Conservation (phyloP, 2,329 filamentous ascomycete species). For the Sordariomycetes sp. region DNA sequence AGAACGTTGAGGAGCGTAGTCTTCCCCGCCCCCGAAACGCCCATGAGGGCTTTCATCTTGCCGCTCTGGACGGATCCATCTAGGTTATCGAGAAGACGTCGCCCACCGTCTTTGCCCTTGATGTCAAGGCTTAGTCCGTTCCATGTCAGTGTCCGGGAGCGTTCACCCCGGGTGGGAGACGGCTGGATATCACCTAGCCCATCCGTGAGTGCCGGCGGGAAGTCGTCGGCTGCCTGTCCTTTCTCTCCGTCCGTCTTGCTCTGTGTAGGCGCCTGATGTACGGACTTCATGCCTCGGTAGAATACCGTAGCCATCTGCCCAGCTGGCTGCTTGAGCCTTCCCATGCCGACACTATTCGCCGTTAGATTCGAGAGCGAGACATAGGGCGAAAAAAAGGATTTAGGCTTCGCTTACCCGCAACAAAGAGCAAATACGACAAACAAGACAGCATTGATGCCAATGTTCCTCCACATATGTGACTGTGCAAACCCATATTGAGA, state of each 20-base stretch:
- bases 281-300: no score
- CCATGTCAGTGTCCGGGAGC: background rate
- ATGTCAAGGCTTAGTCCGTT: no score
- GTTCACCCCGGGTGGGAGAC: no score
- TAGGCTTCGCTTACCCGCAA: constrained; percentile 31
- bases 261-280: no score
- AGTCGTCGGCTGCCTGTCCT: background rate
- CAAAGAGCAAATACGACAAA: constrained; percentile 9
- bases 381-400: constrained; percentile 14
- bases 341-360: no score
- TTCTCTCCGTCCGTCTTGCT: no score
- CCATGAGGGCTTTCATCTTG: background rate
- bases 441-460: constrained; percentile 8
- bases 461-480: constrained; percentile 11
- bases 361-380: background rate
- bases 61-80: background rate
- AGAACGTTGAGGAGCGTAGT: constrained; percentile 66
- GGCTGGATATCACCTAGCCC: no score
- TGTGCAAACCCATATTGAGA: background rate
- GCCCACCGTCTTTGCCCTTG: no score
- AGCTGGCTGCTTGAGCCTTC: no score
- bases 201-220: no score
- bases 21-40: constrained; percentile 60
- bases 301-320: no score
- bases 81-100: background rate